Conservation (phyloP, 805 yeast genomes). For the Candida sonorensis region DNA sequence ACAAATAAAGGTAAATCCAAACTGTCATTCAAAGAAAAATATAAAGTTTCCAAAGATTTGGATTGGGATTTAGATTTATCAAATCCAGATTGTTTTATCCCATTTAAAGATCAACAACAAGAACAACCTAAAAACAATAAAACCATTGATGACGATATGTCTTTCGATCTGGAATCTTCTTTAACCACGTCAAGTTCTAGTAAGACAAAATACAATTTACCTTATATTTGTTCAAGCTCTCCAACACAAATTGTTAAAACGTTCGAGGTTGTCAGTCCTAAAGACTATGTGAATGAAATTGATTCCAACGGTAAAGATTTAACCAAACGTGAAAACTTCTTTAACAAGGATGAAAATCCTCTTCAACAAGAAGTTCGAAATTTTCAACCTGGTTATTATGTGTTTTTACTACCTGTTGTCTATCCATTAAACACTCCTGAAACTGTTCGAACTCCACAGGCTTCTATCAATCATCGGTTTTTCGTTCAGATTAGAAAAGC, state of each 20-base stretch:
- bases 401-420: slow-evolving; percentile 56
- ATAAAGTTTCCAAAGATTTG: slow-evolving; percentile 32
- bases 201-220: slow-evolving; percentile 6
- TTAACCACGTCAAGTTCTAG: slow-evolving; percentile 6
- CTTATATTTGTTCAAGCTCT: slow-evolving; percentile 13
- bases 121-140: slow-evolving; percentile 2
- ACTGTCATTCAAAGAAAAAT: slow-evolving; percentile 36
- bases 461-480: slow-evolving; percentile 39
- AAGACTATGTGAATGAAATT: slow-evolving; percentile 18
- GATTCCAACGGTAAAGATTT: slow-evolving; percentile 13
- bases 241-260: slow-evolving; percentile 22
- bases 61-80: slow-evolving; percentile 38
- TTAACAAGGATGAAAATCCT: slow-evolving; percentile 4
- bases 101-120: slow-evolving; percentile 15
- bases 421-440: slow-evolving; percentile 62
- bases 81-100: slow-evolving; percentile 30
- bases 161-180: slow-evolving; percentile 12
- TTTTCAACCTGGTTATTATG: slow-evolving; percentile 60
- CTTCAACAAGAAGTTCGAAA: slow-evolving; percentile 7
- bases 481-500: slow-evolving; percentile 32
- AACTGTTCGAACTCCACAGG: slow-evolving; percentile 44
- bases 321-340: slow-evolving; percentile 12
- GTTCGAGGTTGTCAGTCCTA: slow-evolving; percentile 18
- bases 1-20: slow-evolving; percentile 36
- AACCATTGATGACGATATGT: slow-evolving; percentile 6